Percentiles rank a stretch among this genome's conserved stretches.
phyloP scores from a whole-genome alignment of 2,329 filamentous ascomycete genomes.

The Septoria linicola region DNA sequence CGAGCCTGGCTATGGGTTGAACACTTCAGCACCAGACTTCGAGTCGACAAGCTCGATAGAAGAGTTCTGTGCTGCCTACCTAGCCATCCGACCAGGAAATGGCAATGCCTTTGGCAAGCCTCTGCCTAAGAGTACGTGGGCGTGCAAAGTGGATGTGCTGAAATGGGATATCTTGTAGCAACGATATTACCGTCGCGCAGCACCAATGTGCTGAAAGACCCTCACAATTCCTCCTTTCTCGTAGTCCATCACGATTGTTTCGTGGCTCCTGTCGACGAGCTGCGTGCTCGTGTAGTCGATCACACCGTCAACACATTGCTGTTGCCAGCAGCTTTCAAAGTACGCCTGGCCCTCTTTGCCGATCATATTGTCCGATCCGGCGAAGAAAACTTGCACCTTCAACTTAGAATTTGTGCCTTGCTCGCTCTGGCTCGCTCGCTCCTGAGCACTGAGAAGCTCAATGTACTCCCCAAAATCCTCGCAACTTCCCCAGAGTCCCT shows the following conservation, averaged over 20 bases:
- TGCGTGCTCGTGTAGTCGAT: conserved; percentile 40
- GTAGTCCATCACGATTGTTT: conserved; percentile 33
- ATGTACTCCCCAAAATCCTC: conserved; percentile 39
- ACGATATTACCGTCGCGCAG: not conserved
- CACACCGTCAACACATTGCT: conserved; percentile 29
- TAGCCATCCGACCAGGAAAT: not conserved
- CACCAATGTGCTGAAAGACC: conserved; percentile 26
- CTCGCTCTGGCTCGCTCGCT: conserved; percentile 23
- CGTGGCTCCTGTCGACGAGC: conserved; percentile 43
- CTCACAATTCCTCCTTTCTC: conserved; percentile 28
- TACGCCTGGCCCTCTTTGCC: conserved; percentile 45
- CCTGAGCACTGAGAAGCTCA: conserved; percentile 16
- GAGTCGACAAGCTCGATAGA: conserved; percentile 1
- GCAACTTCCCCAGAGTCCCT: conserved; percentile 38
- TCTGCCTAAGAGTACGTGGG: not conserved
- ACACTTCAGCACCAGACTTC: not conserved
- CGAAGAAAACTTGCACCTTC: conserved; percentile 39
- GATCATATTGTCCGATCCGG: conserved; percentile 45
- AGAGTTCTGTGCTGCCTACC: conserved; percentile 9
- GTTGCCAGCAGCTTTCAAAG: conserved; percentile 45
- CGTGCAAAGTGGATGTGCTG: conserved; percentile 3
- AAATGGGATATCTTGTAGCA: conserved; percentile 5
- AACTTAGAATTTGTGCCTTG: conserved; percentile 21
- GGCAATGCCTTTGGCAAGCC: conserved; percentile 8
- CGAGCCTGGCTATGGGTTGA: not conserved